Base-by-base conservation (phyloP, 169 alveolate genomes). In the Besnoitia besnoiti region DNA sequence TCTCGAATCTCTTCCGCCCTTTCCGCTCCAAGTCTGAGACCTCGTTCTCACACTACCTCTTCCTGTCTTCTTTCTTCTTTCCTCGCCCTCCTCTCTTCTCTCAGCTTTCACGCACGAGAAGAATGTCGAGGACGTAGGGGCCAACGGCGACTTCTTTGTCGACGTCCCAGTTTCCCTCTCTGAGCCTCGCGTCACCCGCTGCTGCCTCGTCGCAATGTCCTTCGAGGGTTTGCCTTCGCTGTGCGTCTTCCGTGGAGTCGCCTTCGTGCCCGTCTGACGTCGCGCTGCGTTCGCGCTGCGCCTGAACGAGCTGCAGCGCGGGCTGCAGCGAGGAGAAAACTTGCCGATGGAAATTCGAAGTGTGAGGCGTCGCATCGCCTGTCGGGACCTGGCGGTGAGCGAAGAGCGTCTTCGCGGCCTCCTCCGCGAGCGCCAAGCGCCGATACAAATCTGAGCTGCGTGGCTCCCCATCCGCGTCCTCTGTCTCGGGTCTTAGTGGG, bases 361-460 rank as follows among this genome's bases (percentile, higher is more conserved):
- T 16, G 46, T 7, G 42, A 1, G 80, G 39, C 42, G 46, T 35
- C 44, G 80, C 2, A n/a, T 67, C 44, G 2, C 4, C 80, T 1
- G 33, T 5, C 30, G 80, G 80, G 40, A 21, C 8, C 12, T 67
- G 80, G 8, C n/a, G 80, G 80, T 67, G 42, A 35, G 46, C 10
- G 42, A 67, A 42, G 30, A 67, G 80, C 14, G 80, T 42, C 80
- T 3, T 30, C 19, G 80, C 80, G 2, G 80, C 80, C 4, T 30
- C 80, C n/a, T 30, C 80, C n/a, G 80, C 80, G 46, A 67, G 80
- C 39, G 42, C 67, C 33, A 55, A 55, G 7, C 67, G 67, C 67
- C 67, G 67, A 55, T 55, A 55, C 67, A 55, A 16, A 19, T 55
- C n/a, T n/a, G n/a, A n/a, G n/a, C n/a, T 55, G 7, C 67, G 24